Conservation (phyloP, 345 rosid genomes). For the Hevea brasiliensis region DNA sequence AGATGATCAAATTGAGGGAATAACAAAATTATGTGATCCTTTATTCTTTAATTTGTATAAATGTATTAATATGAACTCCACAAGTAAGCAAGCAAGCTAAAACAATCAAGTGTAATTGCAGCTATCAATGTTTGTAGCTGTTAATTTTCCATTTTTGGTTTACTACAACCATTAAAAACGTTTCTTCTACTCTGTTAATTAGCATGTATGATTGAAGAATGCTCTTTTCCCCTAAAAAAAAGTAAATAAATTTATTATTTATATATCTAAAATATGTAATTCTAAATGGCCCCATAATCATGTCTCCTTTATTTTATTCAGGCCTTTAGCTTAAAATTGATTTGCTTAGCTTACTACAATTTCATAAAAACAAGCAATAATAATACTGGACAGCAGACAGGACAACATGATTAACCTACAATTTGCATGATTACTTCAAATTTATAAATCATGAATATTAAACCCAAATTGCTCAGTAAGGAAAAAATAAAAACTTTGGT, state of each 20-base stretch:
- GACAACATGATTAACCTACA: not conserved
- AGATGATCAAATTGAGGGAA: not conserved
- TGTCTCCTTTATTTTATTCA: too few species aligned
- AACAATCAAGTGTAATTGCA: not conserved
- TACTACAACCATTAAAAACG: too few species aligned
- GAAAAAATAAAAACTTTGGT: not conserved
- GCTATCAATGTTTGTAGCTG: not conserved
- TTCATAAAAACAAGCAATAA: not conserved
- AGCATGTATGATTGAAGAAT: too few species aligned
- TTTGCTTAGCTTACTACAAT: not conserved
- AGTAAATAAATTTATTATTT: too few species aligned
- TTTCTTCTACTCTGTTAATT: too few species aligned
- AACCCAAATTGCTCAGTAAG: not conserved
- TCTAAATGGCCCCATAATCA: not conserved
- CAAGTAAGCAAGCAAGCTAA: too few species aligned
- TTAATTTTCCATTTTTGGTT: not conserved
- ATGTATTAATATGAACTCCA: not conserved
- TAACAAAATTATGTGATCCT: not conserved
- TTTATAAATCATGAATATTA: too few species aligned
- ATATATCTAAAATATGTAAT: too few species aligned
- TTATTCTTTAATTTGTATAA: slow-evolving; percentile 4
- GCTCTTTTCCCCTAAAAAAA: too few species aligned
- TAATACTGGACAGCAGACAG: not conserved
- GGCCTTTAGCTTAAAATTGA: too few species aligned
- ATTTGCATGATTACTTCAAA: too few species aligned